phyloP scores from a whole-genome alignment of 2,329 filamentous ascomycete species.

The Penicillium sp. region DNA sequence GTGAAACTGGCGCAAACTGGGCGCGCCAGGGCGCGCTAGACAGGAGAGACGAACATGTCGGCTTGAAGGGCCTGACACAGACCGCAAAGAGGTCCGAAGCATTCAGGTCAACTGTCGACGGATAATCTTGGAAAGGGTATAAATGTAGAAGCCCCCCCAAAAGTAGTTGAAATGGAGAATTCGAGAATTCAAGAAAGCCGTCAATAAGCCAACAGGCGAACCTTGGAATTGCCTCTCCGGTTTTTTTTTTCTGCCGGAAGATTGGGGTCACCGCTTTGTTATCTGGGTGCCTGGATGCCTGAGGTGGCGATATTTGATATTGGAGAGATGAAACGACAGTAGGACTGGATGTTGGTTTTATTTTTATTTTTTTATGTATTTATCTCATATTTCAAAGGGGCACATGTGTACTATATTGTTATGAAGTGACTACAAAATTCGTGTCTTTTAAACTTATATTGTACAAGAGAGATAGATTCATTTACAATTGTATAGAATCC shows the following conservation, averaged over 20 bases:
- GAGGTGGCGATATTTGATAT: neutral
- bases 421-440: neutral
- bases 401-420: neutral
- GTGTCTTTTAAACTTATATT: too few relatives aligned
- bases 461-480: neutral
- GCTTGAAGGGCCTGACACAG: slow-evolving; percentile 36
- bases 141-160: neutral
- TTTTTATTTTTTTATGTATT: neutral
- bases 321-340: neutral
- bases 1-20: slow-evolving; percentile 30
- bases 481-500: neutral
- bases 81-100: slow-evolving; percentile 40
- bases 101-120: slow-evolving; percentile 28
- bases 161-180: neutral
- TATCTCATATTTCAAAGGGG: neutral
- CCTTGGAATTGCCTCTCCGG: slow-evolving; percentile 1
- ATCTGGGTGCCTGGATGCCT: slow-evolving; percentile 5
- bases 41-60: slow-evolving; percentile 40
- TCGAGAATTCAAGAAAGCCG: neutral
- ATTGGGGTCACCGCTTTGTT: slow-evolving; percentile 14
- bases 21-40: slow-evolving; percentile 26
- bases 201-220: neutral
- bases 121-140: slow-evolving; percentile 2
- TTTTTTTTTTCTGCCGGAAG: slow-evolving; percentile 20
- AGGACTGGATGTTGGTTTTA: neutral